Evolutionary conservation across 2,329 filamentous ascomycete genomes (phyloP).

Genomic region (Colletotrichum melonis): DNA sequence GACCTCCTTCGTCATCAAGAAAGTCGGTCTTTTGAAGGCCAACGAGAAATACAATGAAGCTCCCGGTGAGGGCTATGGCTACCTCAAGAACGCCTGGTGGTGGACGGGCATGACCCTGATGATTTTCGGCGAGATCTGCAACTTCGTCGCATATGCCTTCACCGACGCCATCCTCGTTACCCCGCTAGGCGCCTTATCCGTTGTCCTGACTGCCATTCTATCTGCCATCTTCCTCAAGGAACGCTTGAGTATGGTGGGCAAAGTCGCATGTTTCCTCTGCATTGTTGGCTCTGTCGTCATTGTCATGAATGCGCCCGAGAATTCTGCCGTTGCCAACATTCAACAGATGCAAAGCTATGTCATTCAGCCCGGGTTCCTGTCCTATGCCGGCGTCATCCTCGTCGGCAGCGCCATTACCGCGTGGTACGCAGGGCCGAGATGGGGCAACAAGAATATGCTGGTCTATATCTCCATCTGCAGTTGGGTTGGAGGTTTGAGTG

Average conservation of each 20-base stretch:
- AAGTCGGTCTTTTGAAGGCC: slow-evolving; percentile 88
- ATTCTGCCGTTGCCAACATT: slow-evolving; percentile 87
- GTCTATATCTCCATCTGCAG: slow-evolving; percentile 98
- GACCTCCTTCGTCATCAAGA: slow-evolving; percentile 94
- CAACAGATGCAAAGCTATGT: slow-evolving; percentile 93
- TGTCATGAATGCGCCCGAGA: slow-evolving; percentile 89
- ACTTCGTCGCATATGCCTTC: slow-evolving; percentile 97
- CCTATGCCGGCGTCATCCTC: slow-evolving; percentile 86
- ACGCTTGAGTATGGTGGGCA: slow-evolving; percentile 92
- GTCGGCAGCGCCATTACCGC: slow-evolving; percentile 78
- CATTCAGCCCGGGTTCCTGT: slow-evolving; percentile 86
- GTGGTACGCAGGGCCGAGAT: slow-evolving; percentile 85
- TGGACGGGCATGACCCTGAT: slow-evolving; percentile 96
- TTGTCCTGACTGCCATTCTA: slow-evolving; percentile 90
- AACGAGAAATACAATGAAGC: slow-evolving; percentile 97
- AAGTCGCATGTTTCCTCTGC: slow-evolving; percentile 95
- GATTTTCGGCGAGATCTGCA: slow-evolving; percentile 96
- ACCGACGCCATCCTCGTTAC: slow-evolving; percentile 97
- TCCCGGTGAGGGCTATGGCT: slow-evolving; percentile 96
- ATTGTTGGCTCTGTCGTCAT: slow-evolving; percentile 95
- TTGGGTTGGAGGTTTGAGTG: slow-evolving; percentile 91
- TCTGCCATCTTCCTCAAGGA: slow-evolving; percentile 97
- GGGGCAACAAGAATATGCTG: slow-evolving; percentile 97
- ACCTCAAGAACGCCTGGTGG: slow-evolving; percentile 95
- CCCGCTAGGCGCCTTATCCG: slow-evolving; percentile 88